phyloP scores from a whole-genome alignment of 106 monocot species.

The Dioscorea zingiberensis region DNA sequence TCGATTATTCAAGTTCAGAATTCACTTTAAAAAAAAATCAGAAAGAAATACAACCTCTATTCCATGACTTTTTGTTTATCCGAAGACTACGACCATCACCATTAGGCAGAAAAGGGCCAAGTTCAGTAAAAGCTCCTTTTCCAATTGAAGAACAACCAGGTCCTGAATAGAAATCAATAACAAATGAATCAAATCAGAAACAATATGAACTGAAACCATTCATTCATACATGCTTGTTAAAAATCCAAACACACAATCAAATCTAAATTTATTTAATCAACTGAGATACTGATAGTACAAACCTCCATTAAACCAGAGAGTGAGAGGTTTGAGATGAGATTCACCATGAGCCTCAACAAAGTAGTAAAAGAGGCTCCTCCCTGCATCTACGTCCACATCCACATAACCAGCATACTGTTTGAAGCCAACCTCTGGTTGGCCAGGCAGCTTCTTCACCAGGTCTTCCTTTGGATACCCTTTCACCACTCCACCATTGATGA shows the following conservation, averaged over 20 bases:
- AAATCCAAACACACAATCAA: too few species aligned
- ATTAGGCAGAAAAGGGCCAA: conserved; percentile 86
- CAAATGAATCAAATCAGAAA: too few species aligned
- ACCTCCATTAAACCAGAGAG: conserved; percentile 25
- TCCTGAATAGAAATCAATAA: conserved; percentile 37
- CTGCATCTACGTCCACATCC: conserved; percentile 22
- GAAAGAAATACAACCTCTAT: conserved; percentile 52
- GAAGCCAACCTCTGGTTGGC: too few species aligned
- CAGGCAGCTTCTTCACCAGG: conserved; percentile 18
- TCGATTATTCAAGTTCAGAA: too few species aligned
- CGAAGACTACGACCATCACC: conserved; percentile 86
- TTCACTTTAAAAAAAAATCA: background rate
- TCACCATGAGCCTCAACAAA: conserved; percentile 23
- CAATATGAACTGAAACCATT: too few species aligned
- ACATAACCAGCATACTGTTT: conserved; percentile 31
- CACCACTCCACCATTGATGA: background rate
- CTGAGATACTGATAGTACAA: too few species aligned
- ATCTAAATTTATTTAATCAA: too few species aligned
- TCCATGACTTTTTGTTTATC: conserved; percentile 83
- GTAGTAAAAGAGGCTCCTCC: conserved; percentile 33
- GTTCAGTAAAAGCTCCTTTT: conserved; percentile 92
- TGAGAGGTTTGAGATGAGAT: conserved; percentile 15
- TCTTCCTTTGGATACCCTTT: conserved; percentile 20
- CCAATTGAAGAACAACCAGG: conserved; percentile 95
- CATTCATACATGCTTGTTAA: too few species aligned